These are phyloP conservation scores for Thalassiosira exigua DNA, from an alignment of 352 stramenopile genomes.

Conservation along the genomic window DNA sequence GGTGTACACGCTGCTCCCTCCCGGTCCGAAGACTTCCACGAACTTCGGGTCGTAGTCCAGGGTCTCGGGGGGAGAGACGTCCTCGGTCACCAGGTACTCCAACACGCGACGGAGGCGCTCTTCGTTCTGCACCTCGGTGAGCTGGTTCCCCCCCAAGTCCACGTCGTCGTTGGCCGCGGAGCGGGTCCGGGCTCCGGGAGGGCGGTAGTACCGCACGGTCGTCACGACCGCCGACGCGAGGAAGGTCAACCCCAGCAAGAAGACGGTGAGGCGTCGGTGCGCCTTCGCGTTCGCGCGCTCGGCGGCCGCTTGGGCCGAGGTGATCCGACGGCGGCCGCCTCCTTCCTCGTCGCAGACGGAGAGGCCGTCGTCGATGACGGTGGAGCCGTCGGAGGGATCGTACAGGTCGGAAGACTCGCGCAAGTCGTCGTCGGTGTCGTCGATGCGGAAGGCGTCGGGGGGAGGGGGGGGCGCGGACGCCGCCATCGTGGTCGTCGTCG, in stretches of 20 bases:
- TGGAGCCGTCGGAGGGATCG: conserved; percentile 1
- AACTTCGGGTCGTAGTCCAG: no score
- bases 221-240: not conserved
- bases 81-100: conserved; percentile 7
- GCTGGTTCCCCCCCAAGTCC: not conserved
- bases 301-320: not conserved
- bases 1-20: not conserved
- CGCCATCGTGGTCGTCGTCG: no score
- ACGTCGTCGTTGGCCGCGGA: not conserved
- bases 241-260: not conserved
- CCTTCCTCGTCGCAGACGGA: conserved; percentile 3
- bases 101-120: not conserved
- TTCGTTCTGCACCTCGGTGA: no score
- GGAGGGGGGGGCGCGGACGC: no score
- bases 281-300: not conserved
- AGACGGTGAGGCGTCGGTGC: not conserved
- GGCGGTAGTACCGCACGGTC: not conserved
- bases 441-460: no score
- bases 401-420: no score
- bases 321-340: conserved; percentile 4
- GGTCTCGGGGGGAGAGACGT: not conserved
- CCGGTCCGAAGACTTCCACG: not conserved
- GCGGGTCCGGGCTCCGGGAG: not conserved
- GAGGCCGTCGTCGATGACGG: conserved; percentile 7
- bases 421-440: no score